Percentiles rank a stretch among this genome's conserved stretches.
phyloP scores from a whole-genome alignment of 1,284 basidiomycete genomes.

The Cutaneotrichosporon cyanovorans region DNA sequence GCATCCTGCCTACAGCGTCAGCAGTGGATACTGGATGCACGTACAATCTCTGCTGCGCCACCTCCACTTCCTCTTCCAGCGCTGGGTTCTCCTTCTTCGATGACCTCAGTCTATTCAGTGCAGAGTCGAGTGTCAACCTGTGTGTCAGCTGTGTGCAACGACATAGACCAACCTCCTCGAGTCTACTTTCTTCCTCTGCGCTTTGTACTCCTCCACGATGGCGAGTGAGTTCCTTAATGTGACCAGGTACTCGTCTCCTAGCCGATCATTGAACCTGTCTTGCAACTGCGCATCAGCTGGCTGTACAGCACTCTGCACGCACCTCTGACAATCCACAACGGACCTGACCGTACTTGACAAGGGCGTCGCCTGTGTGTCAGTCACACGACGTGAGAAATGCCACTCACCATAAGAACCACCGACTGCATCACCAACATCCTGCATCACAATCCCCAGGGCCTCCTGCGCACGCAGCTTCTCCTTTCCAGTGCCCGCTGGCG shows the following conservation, averaged over 20 bases:
- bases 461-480: conserved; percentile 57
- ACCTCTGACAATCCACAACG: conserved; percentile 71
- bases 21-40: conserved; percentile 30
- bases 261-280: conserved; percentile 16
- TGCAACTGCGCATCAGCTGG: neutral
- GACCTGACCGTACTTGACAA: conserved; percentile 66
- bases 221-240: conserved; percentile 48
- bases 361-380: conserved; percentile 47
- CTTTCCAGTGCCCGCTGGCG: conserved; percentile 31
- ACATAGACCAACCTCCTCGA: conserved; percentile 57
- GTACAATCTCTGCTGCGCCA: conserved; percentile 64
- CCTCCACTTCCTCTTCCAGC: conserved; percentile 66
- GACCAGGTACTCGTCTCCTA: conserved; percentile 67
- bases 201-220: conserved; percentile 43
- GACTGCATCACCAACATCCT: conserved; percentile 72
- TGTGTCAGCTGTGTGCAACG: conserved; percentile 1
- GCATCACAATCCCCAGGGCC: conserved; percentile 74
- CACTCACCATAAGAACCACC: conserved; percentile 55
- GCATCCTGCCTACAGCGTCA: conserved; percentile 60
- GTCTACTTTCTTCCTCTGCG: conserved; percentile 55
- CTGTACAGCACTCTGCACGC: conserved; percentile 1
- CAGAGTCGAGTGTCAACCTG: conserved; percentile 69
- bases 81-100: conserved; percentile 57
- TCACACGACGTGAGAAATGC: neutral
- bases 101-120: conserved; percentile 57